These are phyloP conservation scores for Cytospora paraplurivora DNA, from an alignment of 2,329 filamentous ascomycete genomes.

Conservation along the genomic window DNA sequence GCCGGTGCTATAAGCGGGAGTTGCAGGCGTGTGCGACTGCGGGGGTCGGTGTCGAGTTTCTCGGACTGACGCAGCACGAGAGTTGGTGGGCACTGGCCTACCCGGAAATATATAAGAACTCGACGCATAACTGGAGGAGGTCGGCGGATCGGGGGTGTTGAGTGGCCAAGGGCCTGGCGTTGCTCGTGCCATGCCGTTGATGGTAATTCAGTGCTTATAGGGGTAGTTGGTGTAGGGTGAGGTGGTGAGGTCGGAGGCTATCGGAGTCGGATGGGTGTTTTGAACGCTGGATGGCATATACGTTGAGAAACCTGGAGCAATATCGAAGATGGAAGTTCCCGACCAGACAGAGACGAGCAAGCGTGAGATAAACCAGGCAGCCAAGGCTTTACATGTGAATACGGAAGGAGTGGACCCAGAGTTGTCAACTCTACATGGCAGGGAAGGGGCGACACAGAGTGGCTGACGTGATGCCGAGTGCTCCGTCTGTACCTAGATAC, in stretches of 20 bases:
- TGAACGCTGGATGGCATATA: not conserved
- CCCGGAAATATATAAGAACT: not conserved
- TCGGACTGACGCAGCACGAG: too few species aligned
- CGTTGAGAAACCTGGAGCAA: not conserved
- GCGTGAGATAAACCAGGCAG: not conserved
- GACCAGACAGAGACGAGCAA: too few species aligned
- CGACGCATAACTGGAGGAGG: not conserved
- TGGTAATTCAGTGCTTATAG: not conserved
- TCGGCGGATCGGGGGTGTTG: not conserved
- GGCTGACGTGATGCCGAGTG: not conserved
- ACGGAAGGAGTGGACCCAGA: not conserved
- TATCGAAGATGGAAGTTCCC: too few species aligned
- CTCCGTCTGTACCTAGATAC: not conserved
- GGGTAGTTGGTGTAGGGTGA: not conserved
- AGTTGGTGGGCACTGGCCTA: not conserved
- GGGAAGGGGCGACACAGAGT: not conserved
- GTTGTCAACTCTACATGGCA: not conserved
- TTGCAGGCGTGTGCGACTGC: not conserved
- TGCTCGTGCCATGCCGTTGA: constrained; percentile 5
- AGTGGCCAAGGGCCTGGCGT: not conserved
- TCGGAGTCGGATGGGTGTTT: too few species aligned
- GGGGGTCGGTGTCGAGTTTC: too few species aligned
- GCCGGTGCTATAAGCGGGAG: constrained; percentile 17
- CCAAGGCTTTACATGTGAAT: not conserved
- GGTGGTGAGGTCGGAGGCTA: not conserved